Evolutionary conservation across 116 monocot genomes (phyloP).

Genomic region (Phalaenopsis hybrid): DNA sequence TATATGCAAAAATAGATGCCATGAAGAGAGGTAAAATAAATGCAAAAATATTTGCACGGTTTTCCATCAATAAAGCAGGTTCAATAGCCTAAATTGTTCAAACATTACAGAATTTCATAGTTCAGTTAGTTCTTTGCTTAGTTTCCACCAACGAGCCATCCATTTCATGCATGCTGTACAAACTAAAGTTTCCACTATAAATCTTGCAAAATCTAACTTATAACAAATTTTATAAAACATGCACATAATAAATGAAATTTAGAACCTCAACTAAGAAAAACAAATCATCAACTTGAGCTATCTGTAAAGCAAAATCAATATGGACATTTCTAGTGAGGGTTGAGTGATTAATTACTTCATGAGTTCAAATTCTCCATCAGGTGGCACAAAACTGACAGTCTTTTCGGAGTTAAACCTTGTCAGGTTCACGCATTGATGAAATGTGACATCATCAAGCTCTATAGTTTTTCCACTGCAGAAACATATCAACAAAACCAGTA

Average conservation of each 20-base stretch:
- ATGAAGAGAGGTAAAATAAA: not conserved
- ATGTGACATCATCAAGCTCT: slow-evolving; percentile 99
- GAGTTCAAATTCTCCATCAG: slow-evolving; percentile 99
- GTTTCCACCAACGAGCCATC: not conserved
- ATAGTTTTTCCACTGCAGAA: slow-evolving; percentile 87
- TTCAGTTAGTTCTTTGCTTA: not conserved
- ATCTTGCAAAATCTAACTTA: not conserved
- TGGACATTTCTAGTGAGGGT: not conserved
- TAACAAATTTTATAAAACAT: not conserved
- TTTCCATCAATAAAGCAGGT: not conserved
- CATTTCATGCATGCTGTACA: not conserved
- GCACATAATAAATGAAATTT: not conserved
- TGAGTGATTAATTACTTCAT: slow-evolving; percentile 69
- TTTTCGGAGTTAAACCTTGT: slow-evolving; percentile 99
- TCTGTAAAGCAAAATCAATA: not conserved
- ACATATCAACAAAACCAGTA: slow-evolving; percentile 3
- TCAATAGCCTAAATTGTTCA: not conserved
- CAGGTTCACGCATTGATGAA: slow-evolving; percentile 97
- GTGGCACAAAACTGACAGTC: slow-evolving; percentile 98
- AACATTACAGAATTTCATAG: not conserved
- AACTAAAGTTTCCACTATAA: not conserved
- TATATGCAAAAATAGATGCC: not conserved
- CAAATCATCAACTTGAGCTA: not conserved
- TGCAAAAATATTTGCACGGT: not conserved
- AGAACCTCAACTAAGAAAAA: not conserved